A percentile compares a stretch with the other conserved stretches of the same genome.
Conservation (phyloP, 441 rosid genomes). For the California macrophylla region DNA sequence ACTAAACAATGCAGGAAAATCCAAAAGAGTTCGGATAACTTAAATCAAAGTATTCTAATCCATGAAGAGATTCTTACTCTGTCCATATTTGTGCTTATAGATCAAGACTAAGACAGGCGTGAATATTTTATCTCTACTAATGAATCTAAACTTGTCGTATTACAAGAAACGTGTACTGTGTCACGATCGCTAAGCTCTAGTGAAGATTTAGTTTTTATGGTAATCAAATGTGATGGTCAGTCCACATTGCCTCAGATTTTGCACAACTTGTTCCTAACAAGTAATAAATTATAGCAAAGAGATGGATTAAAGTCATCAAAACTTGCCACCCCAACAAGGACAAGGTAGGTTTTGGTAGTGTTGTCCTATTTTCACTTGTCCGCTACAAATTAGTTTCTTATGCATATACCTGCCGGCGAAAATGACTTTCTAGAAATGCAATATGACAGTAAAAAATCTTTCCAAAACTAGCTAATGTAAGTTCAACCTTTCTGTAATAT, state of each 20-base stretch:
- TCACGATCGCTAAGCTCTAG: conserved; percentile 32
- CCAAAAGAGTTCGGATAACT: conserved; percentile 1
- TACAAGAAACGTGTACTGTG: conserved; percentile 17
- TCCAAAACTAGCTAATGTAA: background rate
- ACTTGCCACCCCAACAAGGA: conserved; percentile 9
- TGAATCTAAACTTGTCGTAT: conserved; percentile 14
- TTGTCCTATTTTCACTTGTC: conserved; percentile 5
- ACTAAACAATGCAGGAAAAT: background rate
- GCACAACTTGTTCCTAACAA: conserved; percentile 5
- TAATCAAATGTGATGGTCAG: conserved; percentile 14
- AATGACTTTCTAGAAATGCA: background rate
- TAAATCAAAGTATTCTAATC: background rate
- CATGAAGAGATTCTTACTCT: background rate
- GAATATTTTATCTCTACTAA: background rate
- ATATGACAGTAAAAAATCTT: background rate
- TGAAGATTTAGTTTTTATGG: conserved; percentile 23
- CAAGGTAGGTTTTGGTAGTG: background rate
- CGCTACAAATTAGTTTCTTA: background rate
- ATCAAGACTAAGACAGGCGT: conserved; percentile 12
- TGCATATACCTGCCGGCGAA: background rate
- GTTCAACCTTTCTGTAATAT: background rate
- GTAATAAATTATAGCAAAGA: background rate
- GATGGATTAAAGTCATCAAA: background rate
- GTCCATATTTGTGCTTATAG: conserved; percentile 8
- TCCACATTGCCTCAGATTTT: conserved; percentile 21